These are phyloP conservation scores for Paragyromitra xinjiangensis DNA, from an alignment of 495 filamentous ascomycete species.

Conservation along the genomic window DNA sequence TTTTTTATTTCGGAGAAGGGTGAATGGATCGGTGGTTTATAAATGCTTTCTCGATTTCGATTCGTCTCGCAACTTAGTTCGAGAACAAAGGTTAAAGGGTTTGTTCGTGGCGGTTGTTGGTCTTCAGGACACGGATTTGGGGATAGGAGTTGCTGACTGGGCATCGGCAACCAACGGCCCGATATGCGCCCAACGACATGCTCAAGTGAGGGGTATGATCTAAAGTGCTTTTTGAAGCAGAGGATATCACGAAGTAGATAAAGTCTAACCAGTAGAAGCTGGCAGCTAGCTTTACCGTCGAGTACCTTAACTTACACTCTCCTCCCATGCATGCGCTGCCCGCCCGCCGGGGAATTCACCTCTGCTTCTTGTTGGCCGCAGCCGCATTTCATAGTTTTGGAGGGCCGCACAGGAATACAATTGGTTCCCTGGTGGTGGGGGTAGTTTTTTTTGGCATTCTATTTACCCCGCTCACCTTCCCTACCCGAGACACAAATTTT, in stretches of 20 bases:
- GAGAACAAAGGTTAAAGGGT: slow-evolving; percentile 20
- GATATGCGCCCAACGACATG: neutral
- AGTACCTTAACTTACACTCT: slow-evolving; percentile 25
- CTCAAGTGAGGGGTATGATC: slow-evolving; percentile 28
- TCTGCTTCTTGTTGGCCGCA: slow-evolving; percentile 28
- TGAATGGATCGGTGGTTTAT: slow-evolving; percentile 4
- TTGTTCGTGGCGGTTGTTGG: neutral
- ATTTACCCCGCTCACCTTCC: slow-evolving; percentile 50
- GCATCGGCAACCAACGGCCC: slow-evolving; percentile 4
- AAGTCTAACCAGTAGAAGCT: slow-evolving; percentile 17
- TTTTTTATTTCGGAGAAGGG: slow-evolving; percentile 22
- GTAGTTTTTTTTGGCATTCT: slow-evolving; percentile 25
- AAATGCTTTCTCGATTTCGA: slow-evolving; percentile 17
- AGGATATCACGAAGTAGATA: slow-evolving; percentile 20
- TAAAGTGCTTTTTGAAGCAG: slow-evolving; percentile 1
- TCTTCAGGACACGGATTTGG: slow-evolving; percentile 1
- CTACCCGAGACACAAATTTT: slow-evolving; percentile 45
- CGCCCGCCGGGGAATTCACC: slow-evolving; percentile 6
- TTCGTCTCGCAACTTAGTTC: neutral
- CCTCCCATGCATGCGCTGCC: slow-evolving; percentile 6
- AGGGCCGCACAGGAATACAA: slow-evolving; percentile 13
- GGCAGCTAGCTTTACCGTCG: neutral
- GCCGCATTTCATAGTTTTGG: slow-evolving; percentile 6
- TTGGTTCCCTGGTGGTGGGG: slow-evolving; percentile 30
- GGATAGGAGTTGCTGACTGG: neutral